phyloP scores from a whole-genome alignment of 768 basidiomycete species.

The Trametes sanguinea region DNA sequence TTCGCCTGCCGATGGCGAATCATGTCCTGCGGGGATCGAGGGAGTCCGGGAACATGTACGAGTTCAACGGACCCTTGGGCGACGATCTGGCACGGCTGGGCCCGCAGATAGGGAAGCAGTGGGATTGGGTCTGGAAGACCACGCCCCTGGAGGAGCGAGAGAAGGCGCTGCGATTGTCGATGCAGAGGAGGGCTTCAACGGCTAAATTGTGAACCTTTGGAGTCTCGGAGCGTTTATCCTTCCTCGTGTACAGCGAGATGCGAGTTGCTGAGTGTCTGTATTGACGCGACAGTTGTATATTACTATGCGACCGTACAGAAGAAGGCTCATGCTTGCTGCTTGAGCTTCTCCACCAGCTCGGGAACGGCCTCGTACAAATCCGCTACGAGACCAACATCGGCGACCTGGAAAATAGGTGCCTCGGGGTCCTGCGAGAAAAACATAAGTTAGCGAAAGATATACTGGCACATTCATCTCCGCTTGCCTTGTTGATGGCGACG shows the following conservation, averaged over 20 bases:
- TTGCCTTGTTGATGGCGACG: constrained; percentile 95
- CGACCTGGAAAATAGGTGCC: constrained; percentile 98
- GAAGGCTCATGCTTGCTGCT: constrained; percentile 33
- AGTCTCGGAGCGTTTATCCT: background rate
- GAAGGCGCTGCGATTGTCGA: constrained; percentile 17
- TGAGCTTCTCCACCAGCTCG: constrained; percentile 84
- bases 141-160: constrained; percentile 38
- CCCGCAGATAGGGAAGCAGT: constrained; percentile 42
- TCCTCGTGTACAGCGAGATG: too few relatives aligned
- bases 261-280: too few relatives aligned
- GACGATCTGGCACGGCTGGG: constrained; percentile 42
- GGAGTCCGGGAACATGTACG: constrained; percentile 30
- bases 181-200: background rate
- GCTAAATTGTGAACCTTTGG: background rate
- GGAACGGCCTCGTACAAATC: constrained; percentile 94
- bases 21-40: constrained; percentile 29
- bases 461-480: constrained; percentile 10
- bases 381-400: constrained; percentile 91
- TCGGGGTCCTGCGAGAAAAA: constrained; percentile 73
- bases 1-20: constrained; percentile 34
- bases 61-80: constrained; percentile 37
- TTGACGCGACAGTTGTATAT: too few relatives aligned
- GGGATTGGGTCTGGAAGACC: constrained; percentile 44
- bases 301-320: background rate
- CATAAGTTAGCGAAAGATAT: background rate